phyloP scores from a whole-genome alignment of 768 basidiomycete species.

The Gymnopilus dilepis region DNA sequence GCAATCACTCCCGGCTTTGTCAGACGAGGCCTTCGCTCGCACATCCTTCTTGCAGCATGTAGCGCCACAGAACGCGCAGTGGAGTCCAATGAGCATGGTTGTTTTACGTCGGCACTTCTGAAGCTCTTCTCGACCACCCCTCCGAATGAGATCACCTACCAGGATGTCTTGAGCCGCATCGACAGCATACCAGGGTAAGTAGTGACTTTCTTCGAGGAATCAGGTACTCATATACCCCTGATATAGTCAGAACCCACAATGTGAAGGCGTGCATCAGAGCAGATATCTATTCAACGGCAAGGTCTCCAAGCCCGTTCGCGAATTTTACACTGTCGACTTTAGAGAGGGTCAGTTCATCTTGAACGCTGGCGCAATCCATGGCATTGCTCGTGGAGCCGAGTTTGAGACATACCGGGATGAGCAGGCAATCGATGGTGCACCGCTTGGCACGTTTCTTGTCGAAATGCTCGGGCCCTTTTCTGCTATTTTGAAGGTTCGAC shows the following conservation, averaged over 20 bases:
- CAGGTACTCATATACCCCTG: too few species aligned
- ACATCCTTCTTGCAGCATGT: slow-evolving; percentile 17
- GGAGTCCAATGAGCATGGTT: slow-evolving; percentile 14
- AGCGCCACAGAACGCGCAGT: slow-evolving; percentile 8
- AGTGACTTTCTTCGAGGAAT: not conserved
- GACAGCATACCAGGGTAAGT: slow-evolving; percentile 19
- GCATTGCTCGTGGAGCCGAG: slow-evolving; percentile 16
- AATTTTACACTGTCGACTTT: slow-evolving; percentile 1
- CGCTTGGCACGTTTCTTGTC: slow-evolving; percentile 10
- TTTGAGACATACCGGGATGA: slow-evolving; percentile 9
- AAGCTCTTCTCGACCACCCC: slow-evolving; percentile 1
- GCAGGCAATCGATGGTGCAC: not conserved
- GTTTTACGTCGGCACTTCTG: slow-evolving; percentile 18
- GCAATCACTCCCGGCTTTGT: not conserved
- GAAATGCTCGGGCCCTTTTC: slow-evolving; percentile 12
- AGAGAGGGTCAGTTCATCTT: not conserved
- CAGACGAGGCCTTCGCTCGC: slow-evolving; percentile 11
- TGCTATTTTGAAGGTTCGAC: not conserved
- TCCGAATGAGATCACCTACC: slow-evolving; percentile 14
- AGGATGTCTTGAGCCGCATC: slow-evolving; percentile 14
- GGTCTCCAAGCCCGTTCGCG: not conserved
- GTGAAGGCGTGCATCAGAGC: slow-evolving; percentile 12
- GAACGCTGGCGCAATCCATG: slow-evolving; percentile 17
- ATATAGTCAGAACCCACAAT: slow-evolving; percentile 23
- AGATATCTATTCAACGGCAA: slow-evolving; percentile 18